Percentiles rank a stretch among this genome's conserved stretches.
Conservation (phyloP, 2,329 filamentous ascomycete species). For the Alternaria panax region DNA sequence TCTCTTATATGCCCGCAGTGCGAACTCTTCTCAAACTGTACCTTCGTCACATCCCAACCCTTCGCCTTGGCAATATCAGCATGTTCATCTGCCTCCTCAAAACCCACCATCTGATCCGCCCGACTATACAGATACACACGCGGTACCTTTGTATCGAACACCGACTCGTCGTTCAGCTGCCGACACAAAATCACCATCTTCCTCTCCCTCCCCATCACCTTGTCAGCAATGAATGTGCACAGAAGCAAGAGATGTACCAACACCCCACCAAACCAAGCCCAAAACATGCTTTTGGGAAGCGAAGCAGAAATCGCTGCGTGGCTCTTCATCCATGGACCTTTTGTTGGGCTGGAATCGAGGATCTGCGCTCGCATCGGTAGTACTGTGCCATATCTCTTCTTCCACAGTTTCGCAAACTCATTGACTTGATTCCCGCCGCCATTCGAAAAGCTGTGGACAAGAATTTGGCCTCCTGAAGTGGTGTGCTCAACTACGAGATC, state of each 20-base stretch:
- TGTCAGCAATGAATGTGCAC: slow-evolving; percentile 26
- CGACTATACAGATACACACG: slow-evolving; percentile 67
- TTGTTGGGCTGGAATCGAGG: slow-evolving; percentile 46
- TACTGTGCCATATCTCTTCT: slow-evolving; percentile 17
- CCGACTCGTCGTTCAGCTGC: slow-evolving; percentile 38
- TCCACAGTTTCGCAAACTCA: slow-evolving; percentile 45
- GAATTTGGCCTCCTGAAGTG: slow-evolving; percentile 31
- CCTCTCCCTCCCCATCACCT: slow-evolving; percentile 29
- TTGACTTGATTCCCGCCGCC: slow-evolving; percentile 46
- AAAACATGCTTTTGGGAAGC: slow-evolving; percentile 35
- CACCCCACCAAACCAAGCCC: slow-evolving; percentile 35
- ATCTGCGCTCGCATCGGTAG: slow-evolving; percentile 43
- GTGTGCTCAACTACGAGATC: slow-evolving; percentile 35
- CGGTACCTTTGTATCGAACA: slow-evolving; percentile 48
- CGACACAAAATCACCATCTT: slow-evolving; percentile 38
- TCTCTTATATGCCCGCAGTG: slow-evolving; percentile 69
- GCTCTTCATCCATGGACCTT: slow-evolving; percentile 40
- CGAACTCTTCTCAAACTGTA: slow-evolving; percentile 64
- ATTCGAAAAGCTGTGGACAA: slow-evolving; percentile 49
- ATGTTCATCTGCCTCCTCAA: slow-evolving; percentile 64
- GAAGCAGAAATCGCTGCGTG: slow-evolving; percentile 41
- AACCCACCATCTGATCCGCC: slow-evolving; percentile 64
- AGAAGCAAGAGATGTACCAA: slow-evolving; percentile 40
- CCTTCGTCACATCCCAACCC: slow-evolving; percentile 60
- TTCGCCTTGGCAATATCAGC: slow-evolving; percentile 56